Base-by-base conservation (phyloP, 305 asterid genomes). In the Solanum hybrid region DNA sequence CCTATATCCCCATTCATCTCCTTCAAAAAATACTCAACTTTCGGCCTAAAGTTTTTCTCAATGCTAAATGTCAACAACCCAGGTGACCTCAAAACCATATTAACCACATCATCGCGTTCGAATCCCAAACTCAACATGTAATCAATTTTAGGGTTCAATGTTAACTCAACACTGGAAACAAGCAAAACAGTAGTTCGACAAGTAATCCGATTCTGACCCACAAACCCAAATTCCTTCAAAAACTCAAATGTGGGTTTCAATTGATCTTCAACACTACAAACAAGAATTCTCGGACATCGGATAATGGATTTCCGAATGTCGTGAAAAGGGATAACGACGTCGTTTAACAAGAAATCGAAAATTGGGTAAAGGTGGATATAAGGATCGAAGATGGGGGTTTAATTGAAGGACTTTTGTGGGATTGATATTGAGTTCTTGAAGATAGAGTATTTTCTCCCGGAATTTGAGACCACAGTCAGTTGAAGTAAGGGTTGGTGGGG, bases 21-120 rank as follows among this genome's bases (percentile, higher is more conserved):
- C 89, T 94, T 88, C 87, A 94, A 20, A 82, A 97, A 97, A 82
- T 94, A 96, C 91, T 92, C 95, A 87, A 92, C 81, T 89, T 97
- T 97, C 4, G 98, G 99, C 93, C 73, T 92, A 67, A 79, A 97
- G 90, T 97, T 97, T 26, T 94, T 95, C 94, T 97, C 98, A 87
- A 97, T 91, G 82, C 99, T 97, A 83, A 93, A 96, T 35, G 98
- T 97, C 94, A 96, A 90, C 94, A 97, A 89, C 67, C 97, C 98
- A 18, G 99, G 99, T 14, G 97, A 96, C 88, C 99, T 93, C 91
- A 96, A 57, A 84, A 97, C 95, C 99, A 97, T 95, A 22, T 92
- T 91, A 90, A 89, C 91, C 67, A 97, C 98, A 8, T 94, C 98
- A 5, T 83, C 91, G 26, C 89, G 89, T 36, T 90, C 93, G 28